Evolutionary conservation across 306 rosid species (phyloP), one percentile per base, ranked within the genome.

Genomic region (Morella rubra): DNA sequence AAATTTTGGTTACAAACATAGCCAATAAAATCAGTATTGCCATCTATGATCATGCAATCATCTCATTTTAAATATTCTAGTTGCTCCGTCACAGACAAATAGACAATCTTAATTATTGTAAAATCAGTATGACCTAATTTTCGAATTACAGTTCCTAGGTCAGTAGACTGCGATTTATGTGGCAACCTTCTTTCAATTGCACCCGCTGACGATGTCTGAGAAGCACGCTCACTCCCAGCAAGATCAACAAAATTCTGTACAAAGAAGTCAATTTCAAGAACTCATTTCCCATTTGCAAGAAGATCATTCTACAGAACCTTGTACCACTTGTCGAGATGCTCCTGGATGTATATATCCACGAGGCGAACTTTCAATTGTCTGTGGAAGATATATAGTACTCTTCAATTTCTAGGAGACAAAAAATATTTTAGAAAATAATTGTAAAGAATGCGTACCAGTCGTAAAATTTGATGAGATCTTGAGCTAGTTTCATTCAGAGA

Each of bases 151-250:
- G 92, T 90, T 84, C 98, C 98, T 37, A 94, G 86, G 91, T 80
- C 78, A 94, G 83, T 85, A 94, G 89, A 83, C 98, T 94, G 79
- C 93, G 94, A 81, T 92, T 94, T 73, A 94, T 94, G 87, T 94
- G 96, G 83, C 91, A 84, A 24, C 98, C 97, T 89, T 94, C 98
- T 83, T 96, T 94, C 80, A 94, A 73, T 85, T 77, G 92, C 44
- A 52, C 97, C 96, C 37, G 85, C 93, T 52, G 98, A 89, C 75
- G 84, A 53, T 49, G 95, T 65, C 79, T 92, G 98, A 88, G 96
- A 82, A 87, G 93, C 87, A 47, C 97, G 97, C 78, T 94, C 98
- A 51, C 96, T 94, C 22, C 98, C 98, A 3, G 98, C 97, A 69
- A 91, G 89, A 85, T 91, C 98, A 68, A 91, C 98, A 81, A 94